Conservation (phyloP, 1,139 yeast species). For the Geotrichum fermentans region DNA sequence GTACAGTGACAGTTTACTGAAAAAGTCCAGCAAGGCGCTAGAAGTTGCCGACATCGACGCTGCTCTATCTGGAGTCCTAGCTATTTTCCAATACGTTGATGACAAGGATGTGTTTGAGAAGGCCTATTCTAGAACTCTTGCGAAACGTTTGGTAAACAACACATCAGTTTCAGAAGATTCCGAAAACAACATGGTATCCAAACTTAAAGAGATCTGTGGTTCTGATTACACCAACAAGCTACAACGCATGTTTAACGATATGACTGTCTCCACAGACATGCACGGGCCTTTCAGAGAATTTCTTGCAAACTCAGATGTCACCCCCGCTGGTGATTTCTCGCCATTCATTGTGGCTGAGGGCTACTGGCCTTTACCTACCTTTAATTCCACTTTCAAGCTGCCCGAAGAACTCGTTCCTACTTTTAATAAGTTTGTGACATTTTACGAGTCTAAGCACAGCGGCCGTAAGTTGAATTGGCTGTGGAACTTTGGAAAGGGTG, state of each 20-base stretch:
- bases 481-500: constrained; percentile 94
- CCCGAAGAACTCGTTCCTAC: constrained; percentile 63
- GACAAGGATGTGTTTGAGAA: constrained; percentile 96
- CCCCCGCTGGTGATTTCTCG: constrained; percentile 47
- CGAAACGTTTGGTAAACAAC: constrained; percentile 81
- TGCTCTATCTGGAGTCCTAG: constrained; percentile 72
- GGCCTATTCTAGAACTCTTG: constrained; percentile 82
- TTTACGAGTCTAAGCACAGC: constrained; percentile 70
- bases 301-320: constrained; percentile 42
- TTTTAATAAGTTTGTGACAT: constrained; percentile 59
- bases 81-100: constrained; percentile 78
- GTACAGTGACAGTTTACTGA: constrained; percentile 79
- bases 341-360: constrained; percentile 80
- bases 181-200: constrained; percentile 81
- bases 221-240: constrained; percentile 89
- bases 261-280: constrained; percentile 78
- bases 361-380: constrained; percentile 77
- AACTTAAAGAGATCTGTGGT: constrained; percentile 85
- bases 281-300: constrained; percentile 55
- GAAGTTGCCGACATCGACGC: constrained; percentile 61
- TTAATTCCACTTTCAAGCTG: constrained; percentile 47
- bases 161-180: constrained; percentile 78
- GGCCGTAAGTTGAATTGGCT: constrained; percentile 93
- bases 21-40: constrained; percentile 67
- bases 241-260: constrained; percentile 95